These are phyloP conservation scores for Tilletia horrida DNA, from an alignment of 1,284 basidiomycete species.

Conservation along the genomic window DNA sequence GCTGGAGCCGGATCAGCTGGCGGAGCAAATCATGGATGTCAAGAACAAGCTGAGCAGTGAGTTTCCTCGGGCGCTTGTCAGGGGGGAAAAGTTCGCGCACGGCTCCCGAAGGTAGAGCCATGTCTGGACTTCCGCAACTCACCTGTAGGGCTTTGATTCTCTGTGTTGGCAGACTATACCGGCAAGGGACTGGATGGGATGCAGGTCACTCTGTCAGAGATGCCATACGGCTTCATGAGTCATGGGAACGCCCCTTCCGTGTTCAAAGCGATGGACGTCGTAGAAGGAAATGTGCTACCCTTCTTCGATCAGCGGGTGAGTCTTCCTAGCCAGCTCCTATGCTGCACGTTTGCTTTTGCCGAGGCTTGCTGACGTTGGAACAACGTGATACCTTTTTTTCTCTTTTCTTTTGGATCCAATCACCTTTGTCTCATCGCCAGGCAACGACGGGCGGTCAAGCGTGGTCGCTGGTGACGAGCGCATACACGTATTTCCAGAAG, in stretches of 20 bases:
- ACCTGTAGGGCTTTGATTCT: no score
- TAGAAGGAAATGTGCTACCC: conserved; percentile 69
- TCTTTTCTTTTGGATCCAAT: no score
- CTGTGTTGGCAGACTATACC: neutral
- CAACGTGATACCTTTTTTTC: no score
- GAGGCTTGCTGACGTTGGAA: no score
- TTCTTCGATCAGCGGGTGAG: conserved; percentile 62
- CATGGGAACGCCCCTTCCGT: conserved; percentile 59
- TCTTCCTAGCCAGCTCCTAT: no score
- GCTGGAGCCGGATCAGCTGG: conserved; percentile 61
- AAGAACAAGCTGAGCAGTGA: conserved; percentile 17
- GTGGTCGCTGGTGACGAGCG: conserved; percentile 64
- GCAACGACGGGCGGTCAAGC: conserved; percentile 66
- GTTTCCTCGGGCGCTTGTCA: no score
- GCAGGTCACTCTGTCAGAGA: conserved; percentile 65
- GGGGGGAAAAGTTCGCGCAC: no score
- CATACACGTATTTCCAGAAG: conserved; percentile 64
- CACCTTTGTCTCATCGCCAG: no score
- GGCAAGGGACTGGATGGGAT: conserved; percentile 58
- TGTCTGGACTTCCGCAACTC: no score
- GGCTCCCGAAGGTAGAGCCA: no score
- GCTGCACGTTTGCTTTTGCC: no score
- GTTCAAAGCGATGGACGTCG: conserved; percentile 65
- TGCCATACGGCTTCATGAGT: conserved; percentile 61
- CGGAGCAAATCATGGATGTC: conserved; percentile 60